Percentiles rank a stretch among this genome's conserved stretches.
Evolutionary conservation across 805 yeast genomes (phyloP).

Genomic region (Cyberlindnera euphorbiae): DNA sequence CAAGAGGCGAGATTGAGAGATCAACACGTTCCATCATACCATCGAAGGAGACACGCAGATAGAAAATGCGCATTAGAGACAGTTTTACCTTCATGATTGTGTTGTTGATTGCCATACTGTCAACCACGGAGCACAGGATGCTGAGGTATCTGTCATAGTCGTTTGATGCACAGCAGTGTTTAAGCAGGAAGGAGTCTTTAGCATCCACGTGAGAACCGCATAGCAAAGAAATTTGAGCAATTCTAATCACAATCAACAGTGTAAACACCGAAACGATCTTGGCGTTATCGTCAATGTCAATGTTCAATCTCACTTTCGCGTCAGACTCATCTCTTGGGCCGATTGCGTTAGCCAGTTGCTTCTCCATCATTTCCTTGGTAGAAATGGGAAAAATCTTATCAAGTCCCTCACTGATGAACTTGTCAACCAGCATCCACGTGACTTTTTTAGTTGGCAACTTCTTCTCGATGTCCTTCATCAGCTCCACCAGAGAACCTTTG

Average conservation of each 20-base stretch:
- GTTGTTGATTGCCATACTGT: not conserved
- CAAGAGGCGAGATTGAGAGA: constrained; percentile 6
- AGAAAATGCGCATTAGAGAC: constrained; percentile 8
- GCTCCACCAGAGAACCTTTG: constrained; percentile 12
- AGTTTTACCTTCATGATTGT: too few relatives aligned
- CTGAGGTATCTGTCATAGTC: constrained; percentile 20
- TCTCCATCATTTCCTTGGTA: not conserved
- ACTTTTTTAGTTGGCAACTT: constrained; percentile 49
- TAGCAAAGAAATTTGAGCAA: constrained; percentile 16
- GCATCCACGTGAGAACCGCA: constrained; percentile 15
- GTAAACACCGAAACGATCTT: constrained; percentile 12
- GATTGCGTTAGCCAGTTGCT: constrained; percentile 29
- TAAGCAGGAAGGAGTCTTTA: constrained; percentile 11
- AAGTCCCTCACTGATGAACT: constrained; percentile 34
- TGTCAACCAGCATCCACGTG: constrained; percentile 52
- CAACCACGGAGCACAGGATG: constrained; percentile 11
- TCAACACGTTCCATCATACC: constrained; percentile 6
- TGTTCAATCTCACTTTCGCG: constrained; percentile 25
- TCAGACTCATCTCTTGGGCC: constrained; percentile 33
- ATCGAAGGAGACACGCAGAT: constrained; percentile 10
- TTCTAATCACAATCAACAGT: constrained; percentile 17
- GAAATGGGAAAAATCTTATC: not conserved
- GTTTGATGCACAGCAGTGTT: constrained; percentile 4
- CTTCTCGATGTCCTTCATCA: constrained; percentile 29
- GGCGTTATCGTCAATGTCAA: constrained; percentile 15